These are phyloP conservation scores for Articulospora tetracladia DNA, from an alignment of 495 filamentous ascomycete genomes.

Conservation along the genomic window DNA sequence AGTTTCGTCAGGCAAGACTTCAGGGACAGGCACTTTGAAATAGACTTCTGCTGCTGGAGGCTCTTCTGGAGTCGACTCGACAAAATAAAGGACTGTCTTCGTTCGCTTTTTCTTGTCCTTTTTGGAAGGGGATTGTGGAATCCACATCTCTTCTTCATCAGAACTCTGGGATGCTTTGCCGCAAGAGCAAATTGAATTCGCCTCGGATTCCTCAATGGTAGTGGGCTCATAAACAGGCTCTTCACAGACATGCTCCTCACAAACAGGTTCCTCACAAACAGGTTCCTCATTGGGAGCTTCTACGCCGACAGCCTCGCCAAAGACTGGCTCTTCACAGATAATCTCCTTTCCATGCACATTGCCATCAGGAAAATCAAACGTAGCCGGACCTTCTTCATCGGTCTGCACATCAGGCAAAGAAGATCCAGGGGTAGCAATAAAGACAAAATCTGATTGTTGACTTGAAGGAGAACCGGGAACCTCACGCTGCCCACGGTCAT, in stretches of 20 bases:
- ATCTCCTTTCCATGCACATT: not conserved
- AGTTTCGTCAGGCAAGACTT: not conserved
- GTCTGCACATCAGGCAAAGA: not conserved
- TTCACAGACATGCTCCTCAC: not conserved
- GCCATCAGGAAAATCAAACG: not conserved
- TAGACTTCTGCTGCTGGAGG: not conserved
- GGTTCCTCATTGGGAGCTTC: not conserved
- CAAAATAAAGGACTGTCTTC: too few species aligned
- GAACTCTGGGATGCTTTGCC: too few species aligned
- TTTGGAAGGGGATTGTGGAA: too few species aligned
- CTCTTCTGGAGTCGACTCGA: not conserved
- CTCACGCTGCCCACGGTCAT: not conserved
- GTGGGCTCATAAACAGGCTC: too few species aligned
- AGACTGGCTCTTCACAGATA: not conserved
- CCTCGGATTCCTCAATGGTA: slow-evolving; percentile 1
- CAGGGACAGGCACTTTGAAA: not conserved
- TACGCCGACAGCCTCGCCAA: not conserved
- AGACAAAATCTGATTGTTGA: not conserved
- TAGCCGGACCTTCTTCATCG: not conserved
- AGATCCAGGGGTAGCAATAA: slow-evolving; percentile 4
- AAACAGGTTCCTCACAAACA: not conserved
- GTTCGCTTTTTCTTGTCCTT: not conserved
- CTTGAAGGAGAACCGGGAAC: not conserved
- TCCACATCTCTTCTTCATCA: too few species aligned
- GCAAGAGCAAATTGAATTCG: slow-evolving; percentile 2